These are phyloP conservation scores for Teratosphaeriaceae sp. DNA, from an alignment of 2,329 filamentous ascomycete genomes.

Conservation along the genomic window DNA sequence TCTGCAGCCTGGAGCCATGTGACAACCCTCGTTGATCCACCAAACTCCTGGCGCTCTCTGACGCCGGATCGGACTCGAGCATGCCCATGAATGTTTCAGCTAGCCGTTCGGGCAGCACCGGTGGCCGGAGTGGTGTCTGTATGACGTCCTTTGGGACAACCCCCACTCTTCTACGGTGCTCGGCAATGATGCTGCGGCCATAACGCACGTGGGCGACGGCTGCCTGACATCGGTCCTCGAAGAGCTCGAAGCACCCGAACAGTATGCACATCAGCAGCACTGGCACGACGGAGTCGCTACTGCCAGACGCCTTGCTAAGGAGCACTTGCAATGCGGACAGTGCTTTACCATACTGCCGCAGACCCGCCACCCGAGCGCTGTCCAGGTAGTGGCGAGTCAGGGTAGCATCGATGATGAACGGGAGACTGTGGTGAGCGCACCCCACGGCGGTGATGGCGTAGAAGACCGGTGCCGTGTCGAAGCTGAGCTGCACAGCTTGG, in stretches of 20 bases:
- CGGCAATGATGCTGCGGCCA: conserved; percentile 1
- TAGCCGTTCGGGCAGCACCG: not conserved
- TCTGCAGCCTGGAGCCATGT: too few relatives aligned
- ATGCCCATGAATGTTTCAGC: not conserved
- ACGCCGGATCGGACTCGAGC: not conserved
- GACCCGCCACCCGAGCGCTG: too few relatives aligned
- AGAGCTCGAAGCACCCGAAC: not conserved
- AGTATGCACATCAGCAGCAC: not conserved
- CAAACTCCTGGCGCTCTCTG: not conserved
- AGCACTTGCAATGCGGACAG: not conserved
- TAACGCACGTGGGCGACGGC: not conserved
- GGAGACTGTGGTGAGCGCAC: not conserved
- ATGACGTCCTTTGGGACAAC: too few relatives aligned
- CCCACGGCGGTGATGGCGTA: conserved; percentile 3
- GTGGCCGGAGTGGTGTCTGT: not conserved
- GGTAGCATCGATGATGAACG: not conserved
- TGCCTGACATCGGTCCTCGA: not conserved
- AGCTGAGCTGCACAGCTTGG: not conserved
- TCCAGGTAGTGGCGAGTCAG: not conserved
- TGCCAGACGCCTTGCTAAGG: not conserved
- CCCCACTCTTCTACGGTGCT: not conserved
- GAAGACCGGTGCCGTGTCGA: not conserved
- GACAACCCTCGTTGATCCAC: not conserved
- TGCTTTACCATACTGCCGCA: conserved; percentile 1
- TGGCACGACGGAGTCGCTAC: not conserved